Evolutionary conservation across 2,329 filamentous ascomycete genomes (phyloP), one percentile per base, ranked within the genome.

Genomic region (Penicillium palitans): DNA sequence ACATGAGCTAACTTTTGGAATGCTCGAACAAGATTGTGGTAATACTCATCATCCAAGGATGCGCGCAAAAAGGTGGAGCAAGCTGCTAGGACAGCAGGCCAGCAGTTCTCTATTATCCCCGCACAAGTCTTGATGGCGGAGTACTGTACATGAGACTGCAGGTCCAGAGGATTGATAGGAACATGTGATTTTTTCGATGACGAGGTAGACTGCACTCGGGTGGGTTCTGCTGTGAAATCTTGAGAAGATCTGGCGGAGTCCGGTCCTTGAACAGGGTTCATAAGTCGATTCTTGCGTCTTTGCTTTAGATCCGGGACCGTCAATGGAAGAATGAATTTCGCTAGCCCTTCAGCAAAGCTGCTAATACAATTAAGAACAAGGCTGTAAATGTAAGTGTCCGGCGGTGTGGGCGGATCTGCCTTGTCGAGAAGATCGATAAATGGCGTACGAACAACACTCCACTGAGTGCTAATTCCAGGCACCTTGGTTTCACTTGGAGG

Each of bases 1-100:
- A 98, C 93, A 72, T 99, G 96, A 0, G 95, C 90, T 68, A 99
- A 90, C 64, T 96, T 92, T 69, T 99, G 95, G 66, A 98, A 96
- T 0, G 93, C 90, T 64, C 95, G 86, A 25, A 99, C 93, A 1
- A 99, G 80, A 10, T 89, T 87, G 65, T 97, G 93, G 68, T 98
- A 99, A 67, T 95, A 97, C 53, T 97, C 92, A 1, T 91, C 89
- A 71, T 99, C 95, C 4, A 99, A 80, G 0, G 93, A 87, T 31
- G 95, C 91, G 70, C 96, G 96, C 19, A 99, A 79, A 70, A 98
- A 99, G 0, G 93, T 97, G 0, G 95, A 99, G 68, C 92, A 97
- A 2, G 92, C 95, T 1, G 95, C 93, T 49, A 99, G 84, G 40
- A 98, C 88, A 13, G 95, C 95, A 47, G 95, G 95, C 95, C 95